Evolutionary conservation across 768 basidiomycete genomes (phyloP).

Genomic region (Harrya chromipes): DNA sequence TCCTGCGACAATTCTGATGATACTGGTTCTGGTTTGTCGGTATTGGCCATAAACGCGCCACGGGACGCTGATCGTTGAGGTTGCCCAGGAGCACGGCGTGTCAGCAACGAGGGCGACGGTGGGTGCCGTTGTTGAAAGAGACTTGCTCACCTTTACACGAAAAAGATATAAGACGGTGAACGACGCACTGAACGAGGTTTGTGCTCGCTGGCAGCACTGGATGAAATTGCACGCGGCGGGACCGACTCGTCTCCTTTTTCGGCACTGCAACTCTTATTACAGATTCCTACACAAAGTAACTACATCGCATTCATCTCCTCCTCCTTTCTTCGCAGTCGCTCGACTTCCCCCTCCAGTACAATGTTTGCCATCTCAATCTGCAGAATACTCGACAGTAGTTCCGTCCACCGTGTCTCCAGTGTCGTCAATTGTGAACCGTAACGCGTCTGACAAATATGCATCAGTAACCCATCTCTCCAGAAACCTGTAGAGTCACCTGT

Average conservation of each 20-base stretch:
- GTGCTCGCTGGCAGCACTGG: neutral
- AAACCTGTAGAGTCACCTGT: constrained; percentile 48
- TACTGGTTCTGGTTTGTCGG: constrained; percentile 46
- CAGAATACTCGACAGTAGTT: constrained; percentile 83
- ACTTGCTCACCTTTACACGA: constrained; percentile 9
- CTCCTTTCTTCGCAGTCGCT: constrained; percentile 54
- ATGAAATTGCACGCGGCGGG: no score
- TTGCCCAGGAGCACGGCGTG: constrained; percentile 1
- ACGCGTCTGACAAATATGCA: constrained; percentile 50
- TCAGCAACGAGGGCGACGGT: neutral
- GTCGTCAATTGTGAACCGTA: constrained; percentile 76
- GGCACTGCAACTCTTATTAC: constrained; percentile 3
- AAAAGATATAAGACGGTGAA: neutral
- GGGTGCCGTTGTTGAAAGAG: no score
- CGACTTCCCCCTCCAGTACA: constrained; percentile 81
- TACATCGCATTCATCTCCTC: constrained; percentile 51
- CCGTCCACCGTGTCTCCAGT: constrained; percentile 89
- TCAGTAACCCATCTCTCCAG: neutral
- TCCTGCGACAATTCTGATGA: constrained; percentile 40
- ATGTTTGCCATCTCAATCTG: constrained; percentile 96
- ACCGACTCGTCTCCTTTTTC: constrained; percentile 24
- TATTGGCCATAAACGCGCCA: constrained; percentile 81
- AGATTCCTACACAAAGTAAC: neutral
- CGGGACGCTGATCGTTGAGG: constrained; percentile 44
- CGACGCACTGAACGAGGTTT: constrained; percentile 5